phyloP scores from a whole-genome alignment of 2,329 filamentous ascomycete genomes.

The Eutypa lata region DNA sequence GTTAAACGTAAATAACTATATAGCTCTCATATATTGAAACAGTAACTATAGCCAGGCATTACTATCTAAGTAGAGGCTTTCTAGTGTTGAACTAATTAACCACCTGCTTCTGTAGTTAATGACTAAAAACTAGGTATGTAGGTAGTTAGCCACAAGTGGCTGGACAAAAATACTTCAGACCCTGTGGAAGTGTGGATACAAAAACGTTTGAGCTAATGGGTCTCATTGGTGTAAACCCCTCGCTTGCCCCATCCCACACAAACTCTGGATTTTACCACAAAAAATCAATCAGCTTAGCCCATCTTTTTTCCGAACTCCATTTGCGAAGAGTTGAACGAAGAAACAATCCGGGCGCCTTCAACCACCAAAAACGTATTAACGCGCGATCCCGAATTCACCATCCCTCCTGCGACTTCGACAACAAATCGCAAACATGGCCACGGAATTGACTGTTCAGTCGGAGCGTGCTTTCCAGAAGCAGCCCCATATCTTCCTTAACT shows the following conservation, averaged over 20 bases:
- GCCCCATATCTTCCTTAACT: slow-evolving; percentile 99
- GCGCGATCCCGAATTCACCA: slow-evolving; percentile 20
- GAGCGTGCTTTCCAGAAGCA: slow-evolving; percentile 99
- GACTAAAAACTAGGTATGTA: no score
- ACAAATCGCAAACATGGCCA: slow-evolving; percentile 73
- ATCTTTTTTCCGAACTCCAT: neutral
- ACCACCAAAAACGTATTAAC: slow-evolving; percentile 19
- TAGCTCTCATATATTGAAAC: no score
- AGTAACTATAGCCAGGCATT: no score
- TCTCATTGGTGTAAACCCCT: neutral
- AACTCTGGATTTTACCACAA: neutral
- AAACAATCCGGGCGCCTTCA: slow-evolving; percentile 6
- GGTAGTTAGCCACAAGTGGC: slow-evolving; percentile 1
- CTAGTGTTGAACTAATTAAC: no score
- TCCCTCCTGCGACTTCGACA: slow-evolving; percentile 39
- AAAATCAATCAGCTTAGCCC: neutral
- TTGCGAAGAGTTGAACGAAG: slow-evolving; percentile 1
- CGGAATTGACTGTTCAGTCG: slow-evolving; percentile 98
- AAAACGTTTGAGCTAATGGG: neutral
- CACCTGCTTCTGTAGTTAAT: no score
- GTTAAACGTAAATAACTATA: no score
- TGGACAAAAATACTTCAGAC: neutral
- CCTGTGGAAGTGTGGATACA: neutral
- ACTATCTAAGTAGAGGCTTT: no score
- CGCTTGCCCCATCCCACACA: slow-evolving; percentile 1